Evolutionary conservation across 441 rosid genomes (phyloP), one percentile per base, ranked within the genome.

Genomic region (Erodium trifolium): DNA sequence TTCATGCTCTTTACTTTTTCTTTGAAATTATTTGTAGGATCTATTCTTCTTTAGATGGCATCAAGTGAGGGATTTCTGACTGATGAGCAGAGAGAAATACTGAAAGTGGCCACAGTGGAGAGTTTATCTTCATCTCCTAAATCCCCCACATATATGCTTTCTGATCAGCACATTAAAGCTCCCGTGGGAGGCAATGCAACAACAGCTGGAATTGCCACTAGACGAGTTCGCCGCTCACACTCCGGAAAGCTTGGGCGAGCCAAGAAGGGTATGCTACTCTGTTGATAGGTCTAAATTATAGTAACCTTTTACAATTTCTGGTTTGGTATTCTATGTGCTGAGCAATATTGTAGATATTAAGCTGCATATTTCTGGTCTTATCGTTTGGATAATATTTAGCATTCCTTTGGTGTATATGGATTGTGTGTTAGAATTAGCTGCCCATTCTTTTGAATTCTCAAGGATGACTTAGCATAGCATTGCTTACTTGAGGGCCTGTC

Each of bases 161-260:
- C 90, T 49, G 97, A 91, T 53, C 80, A 88, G 78, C 82, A 70
- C 0, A 62, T 82, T 45, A 89, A 83, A 76, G 86, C 83, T 76
- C 88, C 88, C 53, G 79, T 75, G 35, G 80, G 86, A 5, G 91
- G 89, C 4, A 92, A 87, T 84, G 90, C 83, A 2, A 78, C 89
- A 0, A 78, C 79, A 0, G 84, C 88, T 75, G 98, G 94, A 69
- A 70, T 78, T 75, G 94, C 91, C 0, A 81, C 75, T 62, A 83
- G 96, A 82, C 97, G 89, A 70, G 92, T 90, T 29, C 86, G 94
- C 5, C 69, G 96, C 68, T 83, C 98, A 0, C 94, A 94, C 78
- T 94, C 99, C 0, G 99, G 96, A 67, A 94, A 92, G 82, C 77
- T 77, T 31, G 79, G 79, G 34, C 91, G 93, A 27, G 98, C 83